phyloP scores from a whole-genome alignment of 805 yeast genomes.

The Metschnikowia reukaufii region DNA sequence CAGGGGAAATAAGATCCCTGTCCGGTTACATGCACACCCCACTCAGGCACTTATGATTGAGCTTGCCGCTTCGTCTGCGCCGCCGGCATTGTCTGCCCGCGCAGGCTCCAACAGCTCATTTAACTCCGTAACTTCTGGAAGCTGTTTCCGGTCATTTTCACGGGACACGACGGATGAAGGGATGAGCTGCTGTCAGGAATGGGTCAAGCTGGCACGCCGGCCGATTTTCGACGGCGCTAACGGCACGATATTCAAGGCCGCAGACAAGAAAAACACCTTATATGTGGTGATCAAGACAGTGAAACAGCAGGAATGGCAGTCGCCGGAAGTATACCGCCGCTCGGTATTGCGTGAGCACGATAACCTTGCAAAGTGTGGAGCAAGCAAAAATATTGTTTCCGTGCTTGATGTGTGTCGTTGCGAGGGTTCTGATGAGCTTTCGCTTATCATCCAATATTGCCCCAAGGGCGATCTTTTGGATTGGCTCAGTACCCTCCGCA shows the following conservation, averaged over 20 bases:
- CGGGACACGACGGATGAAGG: neutral
- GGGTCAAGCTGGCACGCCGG: conserved; percentile 25
- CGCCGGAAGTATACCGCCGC: conserved; percentile 18
- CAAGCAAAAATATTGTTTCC: conserved; percentile 30
- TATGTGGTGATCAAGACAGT: conserved; percentile 34
- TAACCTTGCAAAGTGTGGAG: conserved; percentile 27
- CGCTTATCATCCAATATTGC: conserved; percentile 44
- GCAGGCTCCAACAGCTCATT: conserved; percentile 4
- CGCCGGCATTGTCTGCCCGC: conserved; percentile 3
- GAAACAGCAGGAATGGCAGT: conserved; percentile 21
- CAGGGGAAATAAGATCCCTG: neutral
- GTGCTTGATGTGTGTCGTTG: conserved; percentile 28
- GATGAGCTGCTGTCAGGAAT: conserved; percentile 12
- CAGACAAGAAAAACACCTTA: conserved; percentile 21
- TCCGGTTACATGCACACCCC: too few relatives aligned
- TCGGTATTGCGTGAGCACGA: conserved; percentile 33
- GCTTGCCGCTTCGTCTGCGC: conserved; percentile 4
- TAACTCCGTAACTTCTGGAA: neutral
- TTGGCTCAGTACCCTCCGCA: conserved; percentile 40
- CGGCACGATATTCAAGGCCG: conserved; percentile 37
- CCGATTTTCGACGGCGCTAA: conserved; percentile 46
- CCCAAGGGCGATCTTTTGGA: conserved; percentile 50
- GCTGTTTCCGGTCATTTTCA: conserved; percentile 3
- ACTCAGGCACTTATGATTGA: conserved; percentile 2
- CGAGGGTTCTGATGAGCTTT: conserved; percentile 22